phyloP scores from a whole-genome alignment of 495 filamentous ascomycete species.

The Amphirosellinia nigrospora region DNA sequence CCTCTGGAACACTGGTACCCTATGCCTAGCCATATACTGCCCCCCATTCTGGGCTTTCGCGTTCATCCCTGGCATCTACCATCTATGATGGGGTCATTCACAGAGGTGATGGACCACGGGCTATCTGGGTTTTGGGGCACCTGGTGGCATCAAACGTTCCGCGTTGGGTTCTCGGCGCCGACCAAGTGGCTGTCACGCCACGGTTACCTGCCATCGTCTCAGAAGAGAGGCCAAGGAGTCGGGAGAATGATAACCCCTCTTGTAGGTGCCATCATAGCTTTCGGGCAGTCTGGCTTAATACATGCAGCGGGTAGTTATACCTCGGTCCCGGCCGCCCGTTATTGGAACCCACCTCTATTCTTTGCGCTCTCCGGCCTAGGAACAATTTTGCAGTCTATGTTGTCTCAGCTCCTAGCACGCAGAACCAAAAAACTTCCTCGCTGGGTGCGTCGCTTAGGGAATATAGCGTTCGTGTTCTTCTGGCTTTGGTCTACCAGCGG shows the following conservation, averaged over 20 bases:
- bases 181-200: constrained; percentile 54
- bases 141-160: constrained; percentile 92
- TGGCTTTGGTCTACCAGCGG: constrained; percentile 66
- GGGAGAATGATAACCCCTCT: constrained; percentile 8
- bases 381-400: constrained; percentile 53
- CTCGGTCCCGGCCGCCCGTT: constrained; percentile 51
- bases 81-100: constrained; percentile 63
- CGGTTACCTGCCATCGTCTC: constrained; percentile 35
- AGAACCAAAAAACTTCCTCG: constrained; percentile 41
- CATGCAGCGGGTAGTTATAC: constrained; percentile 66
- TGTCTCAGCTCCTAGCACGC: constrained; percentile 11
- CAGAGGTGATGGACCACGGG: constrained; percentile 65
- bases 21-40: constrained; percentile 58
- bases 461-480: constrained; percentile 55
- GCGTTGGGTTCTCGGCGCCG: constrained; percentile 69
- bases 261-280: constrained; percentile 53
- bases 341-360: constrained; percentile 48
- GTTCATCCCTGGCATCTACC: constrained; percentile 71
- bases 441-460: constrained; percentile 51
- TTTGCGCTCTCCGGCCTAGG: constrained; percentile 66
- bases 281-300: constrained; percentile 63
- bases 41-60: constrained; percentile 48
- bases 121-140: constrained; percentile 78
- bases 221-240: not conserved
- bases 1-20: constrained; percentile 52